A percentile compares a stretch with the other conserved stretches of the same genome.
Conservation (phyloP, 163 green algal genomes). For the Scenedesmus sp. region DNA sequence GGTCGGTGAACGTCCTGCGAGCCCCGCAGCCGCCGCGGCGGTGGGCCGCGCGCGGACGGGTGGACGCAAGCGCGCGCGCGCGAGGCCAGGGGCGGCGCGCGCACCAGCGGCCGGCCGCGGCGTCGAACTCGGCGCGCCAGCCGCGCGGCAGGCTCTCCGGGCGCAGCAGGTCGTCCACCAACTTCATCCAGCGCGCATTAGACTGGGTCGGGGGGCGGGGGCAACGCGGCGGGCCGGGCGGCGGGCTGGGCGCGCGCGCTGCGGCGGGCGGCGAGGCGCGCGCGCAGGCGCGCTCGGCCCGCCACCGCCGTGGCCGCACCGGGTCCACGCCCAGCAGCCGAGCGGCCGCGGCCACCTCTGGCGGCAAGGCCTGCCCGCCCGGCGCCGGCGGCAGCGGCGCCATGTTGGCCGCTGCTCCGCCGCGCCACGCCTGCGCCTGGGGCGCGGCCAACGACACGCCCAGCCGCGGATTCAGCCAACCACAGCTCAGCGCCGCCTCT, state of each 20-base stretch:
- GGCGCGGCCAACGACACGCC: too few relatives aligned
- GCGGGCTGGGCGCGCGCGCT: neutral
- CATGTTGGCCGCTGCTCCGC: too few relatives aligned
- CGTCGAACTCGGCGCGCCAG: conserved; percentile 23
- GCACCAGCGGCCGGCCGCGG: conserved; percentile 9
- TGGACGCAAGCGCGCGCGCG: too few relatives aligned
- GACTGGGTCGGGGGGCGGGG: conserved; percentile 1
- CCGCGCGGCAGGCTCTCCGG: conserved; percentile 34
- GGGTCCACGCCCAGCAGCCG: conserved; percentile 34
- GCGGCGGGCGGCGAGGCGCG: neutral
- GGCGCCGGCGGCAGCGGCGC: neutral
- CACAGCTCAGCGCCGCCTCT: too few relatives aligned
- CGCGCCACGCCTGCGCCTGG: too few relatives aligned
- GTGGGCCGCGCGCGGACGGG: too few relatives aligned
- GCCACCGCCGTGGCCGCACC: neutral
- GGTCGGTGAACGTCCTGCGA: conserved; percentile 35
- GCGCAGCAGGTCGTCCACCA: conserved; percentile 37
- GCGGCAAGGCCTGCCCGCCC: neutral
- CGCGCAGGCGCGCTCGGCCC: neutral
- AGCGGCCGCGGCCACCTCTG: conserved; percentile 15
- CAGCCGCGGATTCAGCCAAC: too few relatives aligned
- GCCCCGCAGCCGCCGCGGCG: too few relatives aligned
- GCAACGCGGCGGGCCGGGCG: neutral
- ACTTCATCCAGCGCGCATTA: conserved; percentile 27
- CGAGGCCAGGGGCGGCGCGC: neutral